A percentile compares a stretch with the other conserved stretches of the same genome.
These are phyloP conservation scores for Cladophialophora carrionii DNA, from an alignment of 2,329 filamentous ascomycete species.

Conservation along the genomic window DNA sequence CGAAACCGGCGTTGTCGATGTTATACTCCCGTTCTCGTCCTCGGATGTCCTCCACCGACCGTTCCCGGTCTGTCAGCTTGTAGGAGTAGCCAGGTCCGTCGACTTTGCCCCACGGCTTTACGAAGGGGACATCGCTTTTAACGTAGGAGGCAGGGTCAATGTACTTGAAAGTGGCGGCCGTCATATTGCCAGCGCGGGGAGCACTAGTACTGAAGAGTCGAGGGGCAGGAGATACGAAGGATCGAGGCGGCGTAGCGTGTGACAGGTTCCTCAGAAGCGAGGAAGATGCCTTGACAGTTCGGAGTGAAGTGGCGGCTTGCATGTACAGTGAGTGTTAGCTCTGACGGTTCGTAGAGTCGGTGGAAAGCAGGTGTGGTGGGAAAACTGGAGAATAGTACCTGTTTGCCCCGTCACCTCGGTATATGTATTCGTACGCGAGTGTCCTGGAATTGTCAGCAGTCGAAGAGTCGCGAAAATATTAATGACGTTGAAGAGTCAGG, in stretches of 20 bases:
- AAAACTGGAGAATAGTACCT: background rate
- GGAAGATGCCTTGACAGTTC: constrained; percentile 24
- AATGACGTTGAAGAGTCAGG: constrained; percentile 12
- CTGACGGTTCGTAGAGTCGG: background rate
- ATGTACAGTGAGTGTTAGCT: constrained; percentile 15
- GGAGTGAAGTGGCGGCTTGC: constrained; percentile 16
- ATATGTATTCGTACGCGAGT: constrained; percentile 4
- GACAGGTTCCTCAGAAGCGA: constrained; percentile 22
- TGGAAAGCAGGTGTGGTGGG: background rate
- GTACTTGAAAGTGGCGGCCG: constrained; percentile 63
- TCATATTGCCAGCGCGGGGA: constrained; percentile 51
- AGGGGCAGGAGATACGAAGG: constrained; percentile 2
- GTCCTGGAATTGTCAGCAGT: constrained; percentile 20
- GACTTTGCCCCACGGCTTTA: constrained; percentile 67
- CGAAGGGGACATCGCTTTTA: constrained; percentile 42
- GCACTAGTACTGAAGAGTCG: constrained; percentile 18
- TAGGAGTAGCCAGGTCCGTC: constrained; percentile 63
- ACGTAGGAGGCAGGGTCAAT: constrained; percentile 60
- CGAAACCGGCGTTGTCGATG: constrained; percentile 63
- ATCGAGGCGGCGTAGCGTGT: constrained; percentile 8
- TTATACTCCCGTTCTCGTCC: constrained; percentile 55
- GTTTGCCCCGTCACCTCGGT: background rate
- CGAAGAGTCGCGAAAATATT: constrained; percentile 12
- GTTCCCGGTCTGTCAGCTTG: constrained; percentile 50
- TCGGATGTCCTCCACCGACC: constrained; percentile 61